Evolutionary conservation across 2,329 filamentous ascomycete species (phyloP), one percentile per base, ranked within the genome.

Genomic region (Claviceps sp.): DNA sequence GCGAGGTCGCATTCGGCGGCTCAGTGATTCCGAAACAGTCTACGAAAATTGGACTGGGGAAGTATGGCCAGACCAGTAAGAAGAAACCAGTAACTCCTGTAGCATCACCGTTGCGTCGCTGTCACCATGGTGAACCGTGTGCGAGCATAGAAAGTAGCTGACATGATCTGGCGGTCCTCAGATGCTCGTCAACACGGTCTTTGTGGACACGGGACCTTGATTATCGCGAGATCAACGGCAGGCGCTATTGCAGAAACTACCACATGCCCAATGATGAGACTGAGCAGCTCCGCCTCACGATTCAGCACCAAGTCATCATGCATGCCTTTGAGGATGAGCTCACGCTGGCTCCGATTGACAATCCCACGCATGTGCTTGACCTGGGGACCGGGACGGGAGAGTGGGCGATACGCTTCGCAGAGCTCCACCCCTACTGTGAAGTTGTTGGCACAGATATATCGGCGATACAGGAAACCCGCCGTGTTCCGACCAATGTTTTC

Each of bases 201-300:
- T 61, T 76, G 48, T 73, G 70, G 60, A 71, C 71, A 42, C 64
- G 68, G 53, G 73, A 76, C 55, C 69, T 84, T 37, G 74, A 80
- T 60, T 76, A 77, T 56, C 69, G 78, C 51, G 68, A 76, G 55
- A 80, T 84, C 56, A 76, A 85, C 64, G 78, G 74, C 44, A 77
- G 82, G 22, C 73, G 82, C 57, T 82, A 81, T 61, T 81, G 82
- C 59, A 70, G 76, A 38, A 71, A 73, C 38, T 85, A 84, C 60
- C 80, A 73, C 62, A 81, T 84, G 73, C 82, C 82, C 14, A 84
- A 83, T 62, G 82, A 85, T 59, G 77, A 83, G 46, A 66, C 73
- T 46, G 82, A 85, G 60, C 80, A 84, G 63, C 78, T 79, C 46
- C 77, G 82, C 43, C 64, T 83, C 49, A 75, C 77, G 53, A 70